Base-by-base conservation (phyloP, 306 rosid genomes). In the Fragaria iinumae region DNA sequence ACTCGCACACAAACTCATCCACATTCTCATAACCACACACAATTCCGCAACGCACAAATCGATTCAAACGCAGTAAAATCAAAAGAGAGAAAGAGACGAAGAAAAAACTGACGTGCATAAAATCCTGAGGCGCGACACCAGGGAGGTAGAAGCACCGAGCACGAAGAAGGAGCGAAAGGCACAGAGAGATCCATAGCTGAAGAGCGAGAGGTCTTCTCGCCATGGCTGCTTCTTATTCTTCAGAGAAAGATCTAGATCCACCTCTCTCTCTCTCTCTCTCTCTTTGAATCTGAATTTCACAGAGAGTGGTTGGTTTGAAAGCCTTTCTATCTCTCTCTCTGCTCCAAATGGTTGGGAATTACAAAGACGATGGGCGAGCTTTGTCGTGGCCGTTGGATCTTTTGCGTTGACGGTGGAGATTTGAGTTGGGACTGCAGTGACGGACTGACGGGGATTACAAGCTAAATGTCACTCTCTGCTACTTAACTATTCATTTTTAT, bases 121-220 rank as follows among this genome's bases (percentile, higher is more conserved):
- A 93, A 81, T 89, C 96, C 67, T 87, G 87, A 32, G 97, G 97
- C 38, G 93, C 91, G 27, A 93, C 97, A 69, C 93, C 97, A 32
- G 92, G 96, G 50, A 93, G 97, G 81, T 93, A 89, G 80, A 90
- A 93, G 80, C 86, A 86, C 38, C 74, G 80, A 80, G 69, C 81
- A 60, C 69, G 88, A 10, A 83, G 73, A 77, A 82, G 56, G 73
- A 93, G 79, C 36, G 85, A 71, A 69, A 90, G 39, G 63, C 80
- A 83, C 21, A 87, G 13, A 57, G 65, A 82, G 83, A 89, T 87
- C 90, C 92, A 93, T 66, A 85, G 85, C 45, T 86, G 86, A 77
- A 82, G 53, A 83, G 86, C 84, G 79, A 87, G 87, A 86, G 85
- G 70, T 76, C 87, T 78, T 85, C 87, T 89, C 80, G 86, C 87